Conservation (phyloP, 2,329 filamentous ascomycete genomes). For the Lasiodiplodia citricola region DNA sequence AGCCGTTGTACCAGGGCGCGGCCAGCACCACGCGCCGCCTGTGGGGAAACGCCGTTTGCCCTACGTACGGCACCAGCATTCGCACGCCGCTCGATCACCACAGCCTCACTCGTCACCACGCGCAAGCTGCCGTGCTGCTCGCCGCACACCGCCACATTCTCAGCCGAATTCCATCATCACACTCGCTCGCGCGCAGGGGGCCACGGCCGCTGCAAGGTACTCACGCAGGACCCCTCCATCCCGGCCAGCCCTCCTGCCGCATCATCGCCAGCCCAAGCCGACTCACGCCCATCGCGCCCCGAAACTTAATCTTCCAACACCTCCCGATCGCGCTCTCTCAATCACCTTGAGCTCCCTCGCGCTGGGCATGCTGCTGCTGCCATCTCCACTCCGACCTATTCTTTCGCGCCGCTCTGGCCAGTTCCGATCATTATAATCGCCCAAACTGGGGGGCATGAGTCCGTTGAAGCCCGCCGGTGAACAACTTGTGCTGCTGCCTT, state of each 20-base stretch:
- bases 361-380: slow-evolving; percentile 25
- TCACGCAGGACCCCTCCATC: slow-evolving; percentile 25
- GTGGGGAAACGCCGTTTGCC: slow-evolving; percentile 23
- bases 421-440: slow-evolving; percentile 19
- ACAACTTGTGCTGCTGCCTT: slow-evolving; percentile 12
- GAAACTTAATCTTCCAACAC: slow-evolving; percentile 11
- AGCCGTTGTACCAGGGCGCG: slow-evolving; percentile 12
- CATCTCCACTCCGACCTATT: slow-evolving; percentile 1
- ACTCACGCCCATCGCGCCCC: slow-evolving; percentile 18
- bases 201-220: slow-evolving; percentile 24
- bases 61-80: slow-evolving; percentile 7
- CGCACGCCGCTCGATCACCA: slow-evolving; percentile 6
- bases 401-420: slow-evolving; percentile 21
- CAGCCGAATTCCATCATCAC: slow-evolving; percentile 22
- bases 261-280: slow-evolving; percentile 25
- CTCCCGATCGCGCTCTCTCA: slow-evolving; percentile 4
- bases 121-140: slow-evolving; percentile 11
- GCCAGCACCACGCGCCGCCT: slow-evolving; percentile 18
- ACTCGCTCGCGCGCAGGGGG: slow-evolving; percentile 23
- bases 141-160: slow-evolving; percentile 26
- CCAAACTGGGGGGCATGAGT: slow-evolving; percentile 24
- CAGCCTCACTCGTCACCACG: slow-evolving; percentile 11
- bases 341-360: slow-evolving; percentile 5
- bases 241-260: slow-evolving; percentile 24
- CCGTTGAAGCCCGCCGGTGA: slow-evolving; percentile 1